These are phyloP conservation scores for Gelatoporia subvermispora DNA, from an alignment of 768 basidiomycete species.

Conservation along the genomic window DNA sequence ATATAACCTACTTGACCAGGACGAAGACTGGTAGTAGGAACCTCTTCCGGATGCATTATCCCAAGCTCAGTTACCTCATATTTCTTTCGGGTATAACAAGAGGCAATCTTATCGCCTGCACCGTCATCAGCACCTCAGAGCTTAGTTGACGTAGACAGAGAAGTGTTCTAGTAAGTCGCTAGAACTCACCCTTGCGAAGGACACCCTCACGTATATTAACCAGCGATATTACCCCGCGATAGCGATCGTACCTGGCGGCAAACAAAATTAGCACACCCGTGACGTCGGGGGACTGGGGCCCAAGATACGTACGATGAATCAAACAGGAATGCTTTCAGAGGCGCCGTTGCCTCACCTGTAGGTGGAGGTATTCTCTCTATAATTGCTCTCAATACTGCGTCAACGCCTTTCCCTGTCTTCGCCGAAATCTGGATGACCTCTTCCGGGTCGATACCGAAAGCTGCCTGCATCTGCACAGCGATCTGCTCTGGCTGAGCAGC, in stretches of 20 bases:
- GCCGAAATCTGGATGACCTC: conserved; percentile 83
- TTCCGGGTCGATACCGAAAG: conserved; percentile 72
- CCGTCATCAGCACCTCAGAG: neutral
- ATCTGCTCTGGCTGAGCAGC: conserved; percentile 82
- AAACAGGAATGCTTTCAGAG: conserved; percentile 83
- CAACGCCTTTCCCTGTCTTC: conserved; percentile 86
- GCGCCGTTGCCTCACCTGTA: conserved; percentile 40
- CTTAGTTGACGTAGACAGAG: neutral
- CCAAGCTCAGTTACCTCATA: conserved; percentile 90
- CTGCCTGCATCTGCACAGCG: conserved; percentile 73
- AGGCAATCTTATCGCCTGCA: conserved; percentile 85
- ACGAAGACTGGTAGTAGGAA: conserved; percentile 59
- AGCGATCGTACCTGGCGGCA: conserved; percentile 78
- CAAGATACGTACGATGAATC: conserved; percentile 72
- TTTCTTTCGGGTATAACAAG: conserved; percentile 77
- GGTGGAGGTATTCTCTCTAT: conserved; percentile 85
- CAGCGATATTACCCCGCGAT: conserved; percentile 92
- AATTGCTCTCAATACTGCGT: conserved; percentile 72
- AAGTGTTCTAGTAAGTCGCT: neutral
- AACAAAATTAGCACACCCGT: conserved; percentile 1
- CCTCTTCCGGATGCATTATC: conserved; percentile 85
- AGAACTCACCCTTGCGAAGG: conserved; percentile 65
- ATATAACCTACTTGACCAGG: conserved; percentile 86
- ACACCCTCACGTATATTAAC: conserved; percentile 78
- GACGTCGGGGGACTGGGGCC: neutral